A percentile compares a stretch with the other conserved stretches of the same genome.
Conservation (phyloP, 108 stramenopile species). For the Cyclotella distinguenda region DNA sequence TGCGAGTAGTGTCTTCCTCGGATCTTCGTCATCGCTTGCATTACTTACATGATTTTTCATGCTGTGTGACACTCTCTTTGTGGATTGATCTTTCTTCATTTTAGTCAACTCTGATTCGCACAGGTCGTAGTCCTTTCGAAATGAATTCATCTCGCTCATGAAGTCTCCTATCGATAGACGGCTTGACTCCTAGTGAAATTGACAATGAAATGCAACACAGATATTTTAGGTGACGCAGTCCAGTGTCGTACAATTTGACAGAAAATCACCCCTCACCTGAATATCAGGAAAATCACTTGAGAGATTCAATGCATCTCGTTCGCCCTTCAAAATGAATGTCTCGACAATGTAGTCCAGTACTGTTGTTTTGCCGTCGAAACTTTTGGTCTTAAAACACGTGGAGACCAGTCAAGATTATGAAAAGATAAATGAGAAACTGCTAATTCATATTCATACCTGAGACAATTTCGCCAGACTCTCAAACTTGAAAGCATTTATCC, state of each 20-base stretch:
- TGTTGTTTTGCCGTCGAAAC: slow-evolving; percentile 89
- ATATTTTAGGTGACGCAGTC: background rate
- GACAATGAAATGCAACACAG: background rate
- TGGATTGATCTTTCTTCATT: slow-evolving; percentile 56
- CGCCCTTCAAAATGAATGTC: slow-evolving; percentile 69
- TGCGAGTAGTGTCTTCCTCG: slow-evolving; percentile 48
- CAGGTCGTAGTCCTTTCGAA: slow-evolving; percentile 48
- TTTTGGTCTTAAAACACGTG: too few relatives aligned
- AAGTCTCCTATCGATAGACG: slow-evolving; percentile 67
- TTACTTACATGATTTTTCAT: slow-evolving; percentile 18
- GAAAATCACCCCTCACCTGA: slow-evolving; percentile 34
- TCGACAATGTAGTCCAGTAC: slow-evolving; percentile 92
- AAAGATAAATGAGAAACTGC: too few relatives aligned
- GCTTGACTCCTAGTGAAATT: slow-evolving; percentile 46
- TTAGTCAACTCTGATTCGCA: slow-evolving; percentile 69
- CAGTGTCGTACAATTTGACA: background rate
- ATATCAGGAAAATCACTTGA: slow-evolving; percentile 66
- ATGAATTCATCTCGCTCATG: slow-evolving; percentile 53
- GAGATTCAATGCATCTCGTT: slow-evolving; percentile 60
- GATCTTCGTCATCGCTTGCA: slow-evolving; percentile 27
- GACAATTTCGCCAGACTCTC: slow-evolving; percentile 89
- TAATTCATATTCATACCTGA: too few relatives aligned
- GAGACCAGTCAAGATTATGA: too few relatives aligned
- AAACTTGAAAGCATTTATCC: slow-evolving; percentile 90
- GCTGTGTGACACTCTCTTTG: slow-evolving; percentile 25